Base-by-base conservation (phyloP, 495 filamentous ascomycete genomes). In the Elaphomyces granulatus region DNA sequence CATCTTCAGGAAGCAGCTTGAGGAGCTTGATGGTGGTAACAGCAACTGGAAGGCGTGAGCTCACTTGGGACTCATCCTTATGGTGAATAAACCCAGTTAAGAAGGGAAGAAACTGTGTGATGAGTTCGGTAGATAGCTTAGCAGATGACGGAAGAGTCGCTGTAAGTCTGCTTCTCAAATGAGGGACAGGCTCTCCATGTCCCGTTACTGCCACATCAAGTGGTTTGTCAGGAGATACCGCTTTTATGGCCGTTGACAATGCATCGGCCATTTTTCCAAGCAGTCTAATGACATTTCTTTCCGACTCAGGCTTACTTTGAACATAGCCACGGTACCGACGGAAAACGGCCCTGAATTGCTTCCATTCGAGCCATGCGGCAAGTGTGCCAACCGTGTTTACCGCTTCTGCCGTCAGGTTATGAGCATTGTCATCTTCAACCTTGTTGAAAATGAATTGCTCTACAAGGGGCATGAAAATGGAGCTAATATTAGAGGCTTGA, bases 381-480 rank as follows among this genome's bases (percentile, higher is more conserved):
- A 99, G 55, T 20, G 71, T 66, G 1, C 80, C 79, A 42, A 96
- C 75, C 1, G 84, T 80, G 15, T 60, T 67, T 12, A 86, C 75
- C 9, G 87, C 74, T 54, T 94, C 86, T 3, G 83, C 83, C 26
- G 80, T 77, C 37, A 96, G 61, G 37, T 87, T 92, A 46, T 93
- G 80, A 8, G 81, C 82, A 45, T 77, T 77, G 43, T 81, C 81
- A 35, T 83, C 78, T 17, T 77, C 82, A 12, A 73, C 72, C 40
- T 74, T 69, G 46, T 85, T 77, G 49, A 96, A 88, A 17, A 94
- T 74, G 50, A 94, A 95, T 54, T 94, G 86, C 52, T 99, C 90
- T 14, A 94, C 70, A 8, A 96, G 68, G 1, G 90, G 92, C 19
- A 96, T 69, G 53, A 96, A 85, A 54, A 94, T 80, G 31, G 87